Evolutionary conservation across 371 early-diverging fungal species (phyloP), one percentile per base, ranked within the genome.

Genomic region (Synchytrium microbalum): DNA sequence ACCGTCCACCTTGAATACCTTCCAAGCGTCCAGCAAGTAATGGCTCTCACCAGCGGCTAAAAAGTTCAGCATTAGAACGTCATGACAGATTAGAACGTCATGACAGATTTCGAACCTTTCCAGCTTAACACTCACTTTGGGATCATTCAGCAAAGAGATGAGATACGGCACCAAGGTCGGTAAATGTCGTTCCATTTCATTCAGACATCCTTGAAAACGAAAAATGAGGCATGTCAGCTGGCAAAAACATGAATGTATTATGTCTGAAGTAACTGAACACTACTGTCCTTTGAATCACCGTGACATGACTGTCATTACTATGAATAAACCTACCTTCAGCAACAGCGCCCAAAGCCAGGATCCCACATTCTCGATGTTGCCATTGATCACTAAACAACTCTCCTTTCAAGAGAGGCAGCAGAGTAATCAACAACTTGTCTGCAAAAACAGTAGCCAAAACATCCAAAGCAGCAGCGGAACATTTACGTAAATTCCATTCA

Each of bases 401-500:
- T 31, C 78, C 79, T 72, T 91, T 89, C 58, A 97, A 81, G 57
- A 84, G 77, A n/a, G 96, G 96, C 74, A 96, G 81, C 60, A 96
- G 23, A 51, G 23, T 14, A 14, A 51, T 51, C 61, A 98, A 78
- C 46, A 94, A 81, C 24, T 86, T 88, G 65, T 88, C 85, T 64
- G 85, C 88, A 69, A 88, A 93, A 0, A 92, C 84, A 19, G 87
- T 89, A 33, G 94, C 87, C 59, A 96, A 67, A n/a, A 92, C 88
- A 68, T 98, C 98, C 58, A 98, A 73, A 29, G 95, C 89, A 26
- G 96, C 96, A 3, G 98, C 96, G 13, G 93, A 88, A 81, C 98
- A 98, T 76, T 96, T 98, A 73, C 98, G 89, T 61, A 98, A 72
- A 70, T 92, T 98, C 98, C 98, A 98, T 67, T 92, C 91, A 66